These are phyloP conservation scores for Cokeromyces recurvatus DNA, from an alignment of 371 early-diverging fungal genomes.

Conservation along the genomic window DNA sequence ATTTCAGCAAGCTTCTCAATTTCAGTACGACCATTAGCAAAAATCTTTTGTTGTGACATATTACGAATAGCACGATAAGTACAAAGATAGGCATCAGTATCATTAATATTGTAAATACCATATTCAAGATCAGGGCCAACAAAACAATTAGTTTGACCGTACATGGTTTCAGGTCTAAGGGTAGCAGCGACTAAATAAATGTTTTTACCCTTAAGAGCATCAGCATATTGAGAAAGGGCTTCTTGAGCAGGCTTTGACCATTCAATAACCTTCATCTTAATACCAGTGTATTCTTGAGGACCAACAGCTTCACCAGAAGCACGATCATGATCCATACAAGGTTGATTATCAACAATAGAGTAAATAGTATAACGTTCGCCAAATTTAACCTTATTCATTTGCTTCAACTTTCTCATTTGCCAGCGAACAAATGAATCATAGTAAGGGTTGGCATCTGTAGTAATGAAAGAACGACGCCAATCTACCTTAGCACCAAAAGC, in stretches of 20 bases:
- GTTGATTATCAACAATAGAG: conserved; percentile 96
- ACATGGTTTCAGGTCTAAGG: conserved; percentile 98
- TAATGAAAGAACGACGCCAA: conserved; percentile 99
- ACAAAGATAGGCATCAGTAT: conserved; percentile 80
- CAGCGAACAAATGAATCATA: conserved; percentile 99
- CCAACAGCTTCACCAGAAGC: conserved; percentile 96
- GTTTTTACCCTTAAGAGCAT: conserved; percentile 66
- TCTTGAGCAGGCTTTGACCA: conserved; percentile 58
- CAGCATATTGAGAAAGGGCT: conserved; percentile 36
- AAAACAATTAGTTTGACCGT: conserved; percentile 98
- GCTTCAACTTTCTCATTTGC: conserved; percentile 96
- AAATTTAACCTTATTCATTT: conserved; percentile 87
- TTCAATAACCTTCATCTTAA: conserved; percentile 82
- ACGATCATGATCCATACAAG: conserved; percentile 99
- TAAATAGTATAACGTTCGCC: conserved; percentile 99
- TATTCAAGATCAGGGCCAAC: conserved; percentile 91
- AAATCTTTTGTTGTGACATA: conserved; percentile 92
- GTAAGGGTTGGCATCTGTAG: conserved; percentile 99
- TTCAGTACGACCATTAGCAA: conserved; percentile 25
- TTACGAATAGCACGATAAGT: conserved; percentile 94
- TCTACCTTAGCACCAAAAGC: conserved; percentile 93
- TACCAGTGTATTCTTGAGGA: conserved; percentile 95
- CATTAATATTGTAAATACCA: conserved; percentile 76
- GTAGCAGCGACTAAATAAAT: conserved; percentile 97
- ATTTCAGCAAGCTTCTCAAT: conserved; percentile 71